Conservation (phyloP, 176 grass and related monocot genomes). For the Phragmites australis region DNA sequence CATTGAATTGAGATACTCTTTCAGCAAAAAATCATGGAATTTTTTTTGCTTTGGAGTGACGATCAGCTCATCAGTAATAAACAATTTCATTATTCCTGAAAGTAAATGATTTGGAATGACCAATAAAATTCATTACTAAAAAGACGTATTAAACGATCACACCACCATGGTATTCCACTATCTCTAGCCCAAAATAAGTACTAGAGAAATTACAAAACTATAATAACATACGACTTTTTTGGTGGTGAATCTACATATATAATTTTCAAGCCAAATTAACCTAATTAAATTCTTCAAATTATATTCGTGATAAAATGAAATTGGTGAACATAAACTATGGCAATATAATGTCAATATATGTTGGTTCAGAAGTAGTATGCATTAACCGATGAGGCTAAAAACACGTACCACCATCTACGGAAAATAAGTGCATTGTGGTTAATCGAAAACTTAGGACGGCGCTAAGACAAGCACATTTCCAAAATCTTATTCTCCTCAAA, state of each 20-base stretch:
- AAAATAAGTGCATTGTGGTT: background rate
- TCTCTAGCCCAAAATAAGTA: background rate
- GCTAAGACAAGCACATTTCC: background rate
- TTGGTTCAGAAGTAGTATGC: background rate
- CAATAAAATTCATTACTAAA: too few relatives aligned
- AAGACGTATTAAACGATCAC: too few relatives aligned
- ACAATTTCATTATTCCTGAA: background rate
- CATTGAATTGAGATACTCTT: background rate
- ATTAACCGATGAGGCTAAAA: background rate
- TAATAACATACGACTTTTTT: background rate
- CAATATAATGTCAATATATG: background rate
- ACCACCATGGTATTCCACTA: background rate
- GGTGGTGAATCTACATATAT: background rate
- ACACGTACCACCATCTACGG: background rate
- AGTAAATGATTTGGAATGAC: background rate
- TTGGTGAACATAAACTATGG: background rate
- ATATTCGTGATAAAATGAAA: background rate
- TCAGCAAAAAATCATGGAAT: background rate
- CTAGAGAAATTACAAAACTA: background rate
- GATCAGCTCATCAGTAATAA: too few relatives aligned
- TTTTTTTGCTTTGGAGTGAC: background rate
- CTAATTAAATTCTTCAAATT: background rate
- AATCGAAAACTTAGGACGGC: constrained; percentile 4
- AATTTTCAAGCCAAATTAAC: background rate
- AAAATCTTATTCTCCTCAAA: background rate